Evolutionary conservation across 306 rosid species (phyloP), one percentile per base, ranked within the genome.

Genomic region (Trichosanthes cucumerina): DNA sequence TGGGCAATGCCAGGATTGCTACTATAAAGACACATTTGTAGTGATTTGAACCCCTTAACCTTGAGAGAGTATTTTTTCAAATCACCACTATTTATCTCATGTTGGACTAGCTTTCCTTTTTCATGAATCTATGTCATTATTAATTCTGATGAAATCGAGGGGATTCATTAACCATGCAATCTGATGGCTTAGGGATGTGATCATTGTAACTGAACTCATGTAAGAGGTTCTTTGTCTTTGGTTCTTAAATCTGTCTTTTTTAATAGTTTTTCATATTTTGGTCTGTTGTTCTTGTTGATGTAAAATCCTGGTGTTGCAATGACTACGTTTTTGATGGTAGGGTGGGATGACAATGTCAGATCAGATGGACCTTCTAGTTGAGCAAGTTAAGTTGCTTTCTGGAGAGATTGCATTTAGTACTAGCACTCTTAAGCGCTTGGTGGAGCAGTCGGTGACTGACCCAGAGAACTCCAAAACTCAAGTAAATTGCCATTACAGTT

Each of bases 311-410:
- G 9, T 50, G 31, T 73, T 73, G 33, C 79, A 75, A 76, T 74
- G 60, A 50, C 15, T 50, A 26, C 68, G 79, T 75, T 77, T 85
- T 79, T 47, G 62, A 74, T 74, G 82, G 47, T 78, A 95, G 99
- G 96, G 89, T 49, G 97, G 97, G 82, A 93, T 92, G 90, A 83
- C 97, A 69, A 88, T 86, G 84, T 89, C 97, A 3, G 99, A 96
- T 90, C 98, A 96, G 83, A 88, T 87, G 87, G 99, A 96, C 82
- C 96, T 96, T 86, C 98, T 93, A 74, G 96, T 91, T 70, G 99
- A 96, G 87, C 99, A 96, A 91, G 97, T 96, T 77, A 96, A 96
- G 89, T 88, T 93, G 99, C 98, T 96, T 85, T 95, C 99, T 56
- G 99, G 99, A 78, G 99, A 96, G 81, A 87, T 96, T 78, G 99